These are phyloP conservation scores for Echeveria elegans DNA, from an alignment of 164 flowering plant species.

Conservation along the genomic window DNA sequence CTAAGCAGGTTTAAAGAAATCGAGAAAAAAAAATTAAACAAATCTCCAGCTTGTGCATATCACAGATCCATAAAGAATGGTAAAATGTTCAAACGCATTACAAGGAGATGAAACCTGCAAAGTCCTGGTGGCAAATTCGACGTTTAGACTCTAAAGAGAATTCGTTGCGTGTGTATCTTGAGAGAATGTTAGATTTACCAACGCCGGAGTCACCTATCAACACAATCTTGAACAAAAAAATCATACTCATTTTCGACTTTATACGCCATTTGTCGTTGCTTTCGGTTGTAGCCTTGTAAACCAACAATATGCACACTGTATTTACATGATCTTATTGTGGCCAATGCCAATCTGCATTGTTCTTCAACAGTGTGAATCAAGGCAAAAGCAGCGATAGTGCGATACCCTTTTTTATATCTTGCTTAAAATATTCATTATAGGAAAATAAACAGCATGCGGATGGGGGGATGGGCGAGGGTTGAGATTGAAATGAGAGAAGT, in stretches of 20 bases:
- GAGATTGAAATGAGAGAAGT: background rate
- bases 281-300: background rate
- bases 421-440: background rate
- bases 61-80: background rate
- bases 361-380: background rate
- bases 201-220: conserved; percentile 79
- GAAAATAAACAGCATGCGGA: background rate
- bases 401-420: background rate
- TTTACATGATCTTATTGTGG: background rate
- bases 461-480: background rate
- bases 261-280: conserved; percentile 32
- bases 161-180: conserved; percentile 69
- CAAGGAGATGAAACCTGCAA: conserved; percentile 32
- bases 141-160: conserved; percentile 72
- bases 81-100: background rate
- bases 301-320: background rate
- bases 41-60: too few relatives aligned
- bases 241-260: conserved; percentile 70
- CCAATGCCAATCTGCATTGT: background rate
- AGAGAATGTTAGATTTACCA: conserved; percentile 72
- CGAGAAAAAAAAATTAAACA: background rate
- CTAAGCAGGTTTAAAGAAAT: too few relatives aligned
- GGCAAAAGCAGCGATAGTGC: background rate
- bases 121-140: conserved; percentile 75
- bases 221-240: conserved; percentile 76